phyloP scores from a whole-genome alignment of 352 stramenopile species.

The Globisporangium cystogenes region DNA sequence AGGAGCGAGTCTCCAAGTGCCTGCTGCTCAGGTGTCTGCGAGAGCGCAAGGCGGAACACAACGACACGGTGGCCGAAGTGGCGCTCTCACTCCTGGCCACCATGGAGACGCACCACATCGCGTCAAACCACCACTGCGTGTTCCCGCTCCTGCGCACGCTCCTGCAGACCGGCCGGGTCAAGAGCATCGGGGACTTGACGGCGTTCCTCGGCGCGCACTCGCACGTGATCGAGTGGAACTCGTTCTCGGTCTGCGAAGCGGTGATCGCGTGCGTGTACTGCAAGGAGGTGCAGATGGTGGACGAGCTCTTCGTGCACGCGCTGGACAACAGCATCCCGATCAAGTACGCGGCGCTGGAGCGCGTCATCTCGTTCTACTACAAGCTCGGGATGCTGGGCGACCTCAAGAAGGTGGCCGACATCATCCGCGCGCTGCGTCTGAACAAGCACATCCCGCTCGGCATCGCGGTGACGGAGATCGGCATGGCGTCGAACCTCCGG shows the following conservation, averaged over 20 bases:
- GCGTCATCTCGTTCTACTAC: slow-evolving; percentile 67
- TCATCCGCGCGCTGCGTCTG: slow-evolving; percentile 55
- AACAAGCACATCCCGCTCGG: slow-evolving; percentile 75
- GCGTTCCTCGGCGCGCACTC: slow-evolving; percentile 43
- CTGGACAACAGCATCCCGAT: slow-evolving; percentile 60
- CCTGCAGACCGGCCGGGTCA: slow-evolving; percentile 20
- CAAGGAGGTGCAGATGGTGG: slow-evolving; percentile 46
- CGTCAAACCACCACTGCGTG: slow-evolving; percentile 39
- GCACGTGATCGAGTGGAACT: slow-evolving; percentile 54
- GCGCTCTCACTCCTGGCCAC: slow-evolving; percentile 33
- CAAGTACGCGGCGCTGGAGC: slow-evolving; percentile 74
- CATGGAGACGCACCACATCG: slow-evolving; percentile 56
- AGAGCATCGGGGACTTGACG: slow-evolving; percentile 30
- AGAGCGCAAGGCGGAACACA: slow-evolving; percentile 28
- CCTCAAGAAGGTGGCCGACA: slow-evolving; percentile 52
- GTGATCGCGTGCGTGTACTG: slow-evolving; percentile 45
- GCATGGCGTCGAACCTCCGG: slow-evolving; percentile 60
- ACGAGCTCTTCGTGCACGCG: slow-evolving; percentile 53
- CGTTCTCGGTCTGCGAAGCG: slow-evolving; percentile 59
- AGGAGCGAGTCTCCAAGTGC: slow-evolving; percentile 58
- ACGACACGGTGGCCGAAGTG: slow-evolving; percentile 8
- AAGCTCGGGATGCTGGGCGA: slow-evolving; percentile 52
- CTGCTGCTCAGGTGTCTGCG: slow-evolving; percentile 45
- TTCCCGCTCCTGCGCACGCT: slow-evolving; percentile 37
- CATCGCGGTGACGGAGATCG: slow-evolving; percentile 68